Evolutionary conservation across 2,329 filamentous ascomycete genomes (phyloP).

Genomic region (Colletotrichum cordylinicola): DNA sequence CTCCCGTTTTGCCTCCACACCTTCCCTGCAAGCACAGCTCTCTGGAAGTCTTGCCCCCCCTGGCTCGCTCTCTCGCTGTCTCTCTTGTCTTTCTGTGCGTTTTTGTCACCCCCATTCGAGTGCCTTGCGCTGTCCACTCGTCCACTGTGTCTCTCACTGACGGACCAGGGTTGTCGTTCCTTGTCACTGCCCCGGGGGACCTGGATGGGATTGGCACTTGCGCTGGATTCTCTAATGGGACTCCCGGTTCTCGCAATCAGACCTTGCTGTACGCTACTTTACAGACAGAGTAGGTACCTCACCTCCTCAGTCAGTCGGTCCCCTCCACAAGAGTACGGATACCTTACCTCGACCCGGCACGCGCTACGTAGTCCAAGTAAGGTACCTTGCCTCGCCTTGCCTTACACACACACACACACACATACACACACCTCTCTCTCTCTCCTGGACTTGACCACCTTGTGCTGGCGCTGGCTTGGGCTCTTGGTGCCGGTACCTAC

Average conservation of each 20-base stretch:
- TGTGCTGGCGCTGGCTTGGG: not conserved
- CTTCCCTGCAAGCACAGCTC: constrained; percentile 14
- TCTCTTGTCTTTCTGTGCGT: not conserved
- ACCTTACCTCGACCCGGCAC: not conserved
- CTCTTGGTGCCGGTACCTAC: not conserved
- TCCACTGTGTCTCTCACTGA: not conserved
- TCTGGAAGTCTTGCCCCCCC: not conserved
- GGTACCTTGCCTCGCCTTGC: not conserved
- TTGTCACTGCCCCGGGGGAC: not conserved
- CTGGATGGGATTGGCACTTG: not conserved
- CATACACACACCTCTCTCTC: not conserved
- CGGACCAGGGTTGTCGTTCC: not conserved
- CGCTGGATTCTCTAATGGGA: not conserved
- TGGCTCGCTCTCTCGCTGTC: not conserved
- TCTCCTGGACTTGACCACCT: not conserved
- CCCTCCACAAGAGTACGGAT: not conserved
- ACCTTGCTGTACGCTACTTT: not conserved
- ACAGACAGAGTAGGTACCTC: not conserved
- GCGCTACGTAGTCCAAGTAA: not conserved
- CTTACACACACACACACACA: not conserved
- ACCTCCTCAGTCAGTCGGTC: not conserved
- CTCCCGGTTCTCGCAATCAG: not conserved
- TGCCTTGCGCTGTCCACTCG: not conserved
- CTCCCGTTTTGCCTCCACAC: constrained; percentile 19
- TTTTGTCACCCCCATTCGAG: not conserved